A percentile compares a stretch with the other conserved stretches of the same genome.
phyloP scores from a whole-genome alignment of 768 basidiomycete species.

The Suillus discolor region DNA sequence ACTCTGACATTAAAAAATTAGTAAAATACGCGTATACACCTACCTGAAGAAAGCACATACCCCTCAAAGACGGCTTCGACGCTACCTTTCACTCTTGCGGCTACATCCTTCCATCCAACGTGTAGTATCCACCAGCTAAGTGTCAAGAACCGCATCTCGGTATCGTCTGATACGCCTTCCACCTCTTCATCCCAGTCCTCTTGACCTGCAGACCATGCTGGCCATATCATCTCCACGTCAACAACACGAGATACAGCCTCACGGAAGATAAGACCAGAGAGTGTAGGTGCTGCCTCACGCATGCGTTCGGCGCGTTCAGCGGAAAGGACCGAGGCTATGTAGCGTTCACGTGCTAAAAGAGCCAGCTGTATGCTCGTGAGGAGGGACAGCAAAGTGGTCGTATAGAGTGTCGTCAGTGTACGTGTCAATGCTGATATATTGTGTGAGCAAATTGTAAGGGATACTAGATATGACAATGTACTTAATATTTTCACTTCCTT shows the following conservation, averaged over 20 bases:
- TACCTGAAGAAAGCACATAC: conserved; percentile 46
- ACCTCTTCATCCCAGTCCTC: conserved; percentile 33
- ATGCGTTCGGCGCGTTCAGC: conserved; percentile 60
- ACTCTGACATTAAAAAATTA: conserved; percentile 51
- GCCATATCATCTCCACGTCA: conserved; percentile 28
- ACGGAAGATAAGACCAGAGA: conserved; percentile 25
- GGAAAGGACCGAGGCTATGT: conserved; percentile 68
- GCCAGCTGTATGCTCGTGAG: conserved; percentile 86
- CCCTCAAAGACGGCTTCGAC: conserved; percentile 85
- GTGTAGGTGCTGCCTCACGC: conserved; percentile 39
- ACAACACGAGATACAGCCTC: conserved; percentile 28
- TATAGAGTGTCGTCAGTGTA: conserved; percentile 84
- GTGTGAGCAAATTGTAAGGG: conserved; percentile 5
- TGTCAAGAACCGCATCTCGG: conserved; percentile 79
- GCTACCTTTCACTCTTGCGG: conserved; percentile 66
- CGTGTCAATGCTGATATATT: conserved; percentile 74
- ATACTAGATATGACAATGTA: conserved; percentile 31
- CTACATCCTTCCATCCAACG: conserved; percentile 88
- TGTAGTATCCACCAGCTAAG: conserved; percentile 94
- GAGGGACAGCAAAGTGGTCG: conserved; percentile 83
- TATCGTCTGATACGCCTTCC: conserved; percentile 57
- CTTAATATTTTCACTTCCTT: conserved; percentile 89
- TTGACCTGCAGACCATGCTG: conserved; percentile 24
- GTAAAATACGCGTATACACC: background rate
- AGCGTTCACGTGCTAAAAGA: conserved; percentile 79